Percentiles rank a stretch among this genome's conserved stretches.
Conservation (phyloP, 1,284 basidiomycete genomes). For the Megacollybia platyphylla region DNA sequence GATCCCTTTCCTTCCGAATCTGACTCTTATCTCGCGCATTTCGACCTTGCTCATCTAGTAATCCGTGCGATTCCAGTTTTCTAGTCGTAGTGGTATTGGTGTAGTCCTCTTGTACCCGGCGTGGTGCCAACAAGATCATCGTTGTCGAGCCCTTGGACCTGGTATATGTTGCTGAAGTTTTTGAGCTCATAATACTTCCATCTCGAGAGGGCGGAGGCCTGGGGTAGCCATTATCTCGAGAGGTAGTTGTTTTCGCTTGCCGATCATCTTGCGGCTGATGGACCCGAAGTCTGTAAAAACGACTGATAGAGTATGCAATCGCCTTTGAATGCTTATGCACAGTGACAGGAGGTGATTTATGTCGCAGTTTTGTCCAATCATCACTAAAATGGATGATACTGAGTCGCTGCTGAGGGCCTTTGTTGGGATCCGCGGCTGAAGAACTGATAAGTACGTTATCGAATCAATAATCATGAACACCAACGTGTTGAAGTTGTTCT, state of each 20-base stretch:
- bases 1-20: constrained; percentile 11
- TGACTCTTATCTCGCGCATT: not conserved
- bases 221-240: constrained; percentile 5
- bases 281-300: constrained; percentile 27
- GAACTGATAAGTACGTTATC: constrained; percentile 1
- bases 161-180: not conserved
- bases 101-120: constrained; percentile 61
- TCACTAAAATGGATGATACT: constrained; percentile 45
- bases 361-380: constrained; percentile 22
- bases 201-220: constrained; percentile 11
- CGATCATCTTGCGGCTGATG: constrained; percentile 1
- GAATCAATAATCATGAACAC: constrained; percentile 12
- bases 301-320: constrained; percentile 62
- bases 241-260: constrained; percentile 3
- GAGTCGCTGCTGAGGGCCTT: constrained; percentile 54
- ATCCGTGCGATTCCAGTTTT: constrained; percentile 52
- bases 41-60: constrained; percentile 32
- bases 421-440: constrained; percentile 33
- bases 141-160: constrained; percentile 9
- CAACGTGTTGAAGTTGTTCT: constrained; percentile 32
- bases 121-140: constrained; percentile 55
- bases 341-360: constrained; percentile 47
- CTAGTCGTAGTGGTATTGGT: constrained; percentile 68
- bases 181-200: constrained; percentile 7
- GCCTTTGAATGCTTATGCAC: constrained; percentile 72